Conservation (phyloP, 148 eudicot species). For the Chenopodium suecicum region DNA sequence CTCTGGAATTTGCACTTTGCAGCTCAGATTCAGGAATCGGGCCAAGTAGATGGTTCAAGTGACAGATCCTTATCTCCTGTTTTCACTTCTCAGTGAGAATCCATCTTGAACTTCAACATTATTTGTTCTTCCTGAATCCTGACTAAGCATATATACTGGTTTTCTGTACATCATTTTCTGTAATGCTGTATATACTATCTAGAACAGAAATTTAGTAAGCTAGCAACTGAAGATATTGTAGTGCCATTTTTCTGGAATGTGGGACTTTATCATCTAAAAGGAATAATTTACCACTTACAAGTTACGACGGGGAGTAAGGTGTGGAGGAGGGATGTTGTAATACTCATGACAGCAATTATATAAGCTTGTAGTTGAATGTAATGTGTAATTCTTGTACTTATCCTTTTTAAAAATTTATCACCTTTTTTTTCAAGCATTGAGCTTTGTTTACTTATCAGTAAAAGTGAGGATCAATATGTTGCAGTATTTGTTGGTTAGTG, state of each 20-base stretch:
- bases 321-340: neutral
- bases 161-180: neutral
- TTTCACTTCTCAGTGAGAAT: slow-evolving; percentile 31
- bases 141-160: neutral
- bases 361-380: neutral
- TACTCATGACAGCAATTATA: neutral
- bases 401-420: neutral
- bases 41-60: slow-evolving; percentile 39
- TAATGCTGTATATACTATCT: slow-evolving; percentile 14
- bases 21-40: slow-evolving; percentile 61
- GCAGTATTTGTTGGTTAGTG: neutral
- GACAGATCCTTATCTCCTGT: slow-evolving; percentile 42
- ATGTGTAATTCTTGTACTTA: neutral
- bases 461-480: neutral
- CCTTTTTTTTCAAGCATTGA: too few relatives aligned
- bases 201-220: slow-evolving; percentile 7
- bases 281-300: too few relatives aligned
- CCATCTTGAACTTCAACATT: neutral
- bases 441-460: too few relatives aligned
- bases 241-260: neutral
- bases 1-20: slow-evolving; percentile 86
- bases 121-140: neutral
- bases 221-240: neutral
- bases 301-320: neutral
- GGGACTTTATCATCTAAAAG: neutral